Base-by-base conservation (phyloP, 805 yeast genomes). In the Pichia scutulata region DNA sequence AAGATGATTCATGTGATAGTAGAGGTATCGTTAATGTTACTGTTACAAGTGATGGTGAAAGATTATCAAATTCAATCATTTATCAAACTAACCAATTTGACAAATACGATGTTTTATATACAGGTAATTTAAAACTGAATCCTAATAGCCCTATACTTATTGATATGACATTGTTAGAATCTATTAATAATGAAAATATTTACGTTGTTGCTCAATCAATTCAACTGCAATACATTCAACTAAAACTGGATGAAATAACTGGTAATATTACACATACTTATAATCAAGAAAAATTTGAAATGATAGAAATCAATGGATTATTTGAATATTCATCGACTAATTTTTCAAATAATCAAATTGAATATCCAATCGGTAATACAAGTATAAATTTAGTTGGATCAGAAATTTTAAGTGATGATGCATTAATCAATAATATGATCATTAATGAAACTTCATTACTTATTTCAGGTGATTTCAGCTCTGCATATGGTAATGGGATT, bases 21-120 rank as follows among this genome's bases (percentile, higher is more conserved):
- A 76, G 99, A 62, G 92, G 95, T 12, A 75, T 79, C 24, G 92
- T 87, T 4, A 87, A 87, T 58, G 96, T 84, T 0, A 76, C 95
- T 0, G 70, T 90, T 2, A 70, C 66, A 39, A 74, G 73, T 10
- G 70, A 75, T 30, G 78, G 76, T 22, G 59, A 63, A 0, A 50
- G 74, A 1, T 58, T 82, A 4, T 59, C 74, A 2, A 59, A 79
- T 1, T 57, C 68, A 2, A 55, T 74, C 41, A 70, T 92, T 22
- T 89, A 80, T 63, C 98, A 93, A 67, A 89, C 88, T 44, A 93
- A 93, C 64, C 71, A 79, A 36, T 76, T 80, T 50, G 76, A 82
- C 45, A 93, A 93, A 64, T 92, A 88, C 63, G 98, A 93, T 65
- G 71, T 75, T 19, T 61, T 93, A 8, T 92, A 69, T 63, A 70